Base-by-base conservation (phyloP, 768 basidiomycete genomes). In the Agaricus blazei region DNA sequence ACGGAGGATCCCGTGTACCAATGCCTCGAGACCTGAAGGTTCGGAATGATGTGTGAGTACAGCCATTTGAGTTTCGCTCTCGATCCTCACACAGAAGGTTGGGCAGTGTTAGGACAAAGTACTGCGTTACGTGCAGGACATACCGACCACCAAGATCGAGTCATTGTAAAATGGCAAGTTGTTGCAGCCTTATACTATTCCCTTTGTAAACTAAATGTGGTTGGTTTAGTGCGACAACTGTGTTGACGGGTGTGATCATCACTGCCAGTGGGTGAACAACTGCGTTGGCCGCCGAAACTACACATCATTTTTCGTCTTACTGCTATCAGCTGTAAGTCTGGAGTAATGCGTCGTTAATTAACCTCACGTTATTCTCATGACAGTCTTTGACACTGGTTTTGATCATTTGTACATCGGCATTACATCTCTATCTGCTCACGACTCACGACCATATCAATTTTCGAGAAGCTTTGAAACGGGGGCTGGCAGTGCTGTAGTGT, bases 251-350 rank as follows among this genome's bases (percentile, higher is more conserved):
- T 98, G 95, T 60, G 94, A 96, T 67, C 90, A 95, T 65, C 92
- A 93, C 65, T 90, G 87, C 59, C 86, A 87, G 65, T 90, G 87
- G 88, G 83, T 99, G 19, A 97, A 98, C 68, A 97, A 93, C 66
- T 98, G 97, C 67, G 81, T 99, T 40, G 97, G 97, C 6, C 82
- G 92, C 40, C 85, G 94, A 44, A 98, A 98, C 67, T 98, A 99
- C 67, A 88, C 92, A 15, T 79, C 85, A n/a, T 99, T 99, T 72
- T 85, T 96, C 59, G 83, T 81, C 0, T 83, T 95, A 60, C 76
- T 99, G n/a, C 67, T 86, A 40, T 81, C 83, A 36, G 81, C 85
- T 9, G 89, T 93, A 66, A 65, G 90, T 81, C 28, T 24, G 37
- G 24, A 54, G 9, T 28, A 48, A 14, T 9, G n/a, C 14, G 53